These are phyloP conservation scores for Cordia subcordata DNA, from an alignment of 257 asterid genomes.

Conservation along the genomic window DNA sequence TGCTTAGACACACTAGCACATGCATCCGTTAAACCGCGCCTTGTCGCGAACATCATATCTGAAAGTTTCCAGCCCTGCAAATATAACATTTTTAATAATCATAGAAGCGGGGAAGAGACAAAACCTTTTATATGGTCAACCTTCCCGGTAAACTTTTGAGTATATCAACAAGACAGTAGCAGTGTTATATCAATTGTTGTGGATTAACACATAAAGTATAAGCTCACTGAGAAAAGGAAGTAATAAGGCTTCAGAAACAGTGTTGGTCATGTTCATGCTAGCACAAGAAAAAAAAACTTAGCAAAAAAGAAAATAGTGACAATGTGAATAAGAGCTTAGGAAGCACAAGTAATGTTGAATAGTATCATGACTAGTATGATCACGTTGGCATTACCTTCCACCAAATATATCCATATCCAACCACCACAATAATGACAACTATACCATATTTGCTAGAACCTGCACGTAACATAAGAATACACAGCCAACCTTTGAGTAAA, in stretches of 20 bases:
- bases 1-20: slow-evolving; percentile 67
- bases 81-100: slow-evolving; percentile 6
- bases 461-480: slow-evolving; percentile 22
- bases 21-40: slow-evolving; percentile 86
- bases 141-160: too few species aligned
- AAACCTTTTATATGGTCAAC: too few species aligned
- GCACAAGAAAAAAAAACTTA: too few species aligned
- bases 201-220: too few species aligned
- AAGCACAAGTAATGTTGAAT: too few species aligned
- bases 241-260: too few species aligned
- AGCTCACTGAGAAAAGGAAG: too few species aligned
- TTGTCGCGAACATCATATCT: slow-evolving; percentile 92
- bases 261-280: too few species aligned
- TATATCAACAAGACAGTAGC: too few species aligned
- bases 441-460: slow-evolving; percentile 73
- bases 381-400: slow-evolving; percentile 61
- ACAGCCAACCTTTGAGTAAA: not conserved
- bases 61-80: slow-evolving; percentile 89
- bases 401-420: slow-evolving; percentile 94
- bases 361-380: too few species aligned
- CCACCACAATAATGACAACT: slow-evolving; percentile 54
- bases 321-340: too few species aligned
- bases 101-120: slow-evolving; percentile 5
- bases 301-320: not conserved
- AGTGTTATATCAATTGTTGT: too few species aligned